phyloP scores from a whole-genome alignment of 768 basidiomycete genomes.

The Russula vinacea region DNA sequence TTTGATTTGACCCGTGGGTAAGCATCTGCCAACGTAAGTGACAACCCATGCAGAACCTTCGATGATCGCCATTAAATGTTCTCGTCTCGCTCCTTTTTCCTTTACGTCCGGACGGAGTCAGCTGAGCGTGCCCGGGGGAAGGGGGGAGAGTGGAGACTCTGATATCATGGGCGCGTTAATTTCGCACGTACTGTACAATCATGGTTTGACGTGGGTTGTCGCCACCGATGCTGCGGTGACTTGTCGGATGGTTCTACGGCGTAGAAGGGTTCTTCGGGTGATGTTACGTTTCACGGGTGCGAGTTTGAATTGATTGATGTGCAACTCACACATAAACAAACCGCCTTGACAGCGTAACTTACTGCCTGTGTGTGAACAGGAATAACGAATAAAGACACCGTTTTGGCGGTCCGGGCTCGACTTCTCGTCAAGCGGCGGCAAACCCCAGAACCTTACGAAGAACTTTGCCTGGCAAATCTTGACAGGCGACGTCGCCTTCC shows the following conservation, averaged over 20 bases:
- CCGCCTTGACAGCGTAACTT: no score
- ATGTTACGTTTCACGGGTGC: neutral
- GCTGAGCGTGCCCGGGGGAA: slow-evolving; percentile 1
- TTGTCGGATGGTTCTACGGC: neutral
- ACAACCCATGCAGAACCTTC: slow-evolving; percentile 1
- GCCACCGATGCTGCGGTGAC: neutral
- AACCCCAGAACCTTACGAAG: slow-evolving; percentile 1
- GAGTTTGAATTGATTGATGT: no score
- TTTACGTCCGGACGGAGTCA: slow-evolving; percentile 1
- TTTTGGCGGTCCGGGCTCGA: neutral
- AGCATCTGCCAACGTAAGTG: slow-evolving; percentile 4
- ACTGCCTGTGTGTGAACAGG: no score
- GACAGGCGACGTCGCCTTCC: neutral
- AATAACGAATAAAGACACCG: neutral
- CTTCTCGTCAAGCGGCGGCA: neutral
- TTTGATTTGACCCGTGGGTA: neutral
- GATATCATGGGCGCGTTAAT: neutral
- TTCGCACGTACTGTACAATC: neutral
- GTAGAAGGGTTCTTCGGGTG: neutral
- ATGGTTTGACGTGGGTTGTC: neutral
- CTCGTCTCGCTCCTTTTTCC: neutral
- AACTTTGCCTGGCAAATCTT: neutral
- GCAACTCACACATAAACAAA: no score
- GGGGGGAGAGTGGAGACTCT: neutral
- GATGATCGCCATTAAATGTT: slow-evolving; percentile 7